A percentile compares a stretch with the other conserved stretches of the same genome.
Conservation (phyloP, 495 filamentous ascomycete genomes). For the Hypoxylon subgilvum region DNA sequence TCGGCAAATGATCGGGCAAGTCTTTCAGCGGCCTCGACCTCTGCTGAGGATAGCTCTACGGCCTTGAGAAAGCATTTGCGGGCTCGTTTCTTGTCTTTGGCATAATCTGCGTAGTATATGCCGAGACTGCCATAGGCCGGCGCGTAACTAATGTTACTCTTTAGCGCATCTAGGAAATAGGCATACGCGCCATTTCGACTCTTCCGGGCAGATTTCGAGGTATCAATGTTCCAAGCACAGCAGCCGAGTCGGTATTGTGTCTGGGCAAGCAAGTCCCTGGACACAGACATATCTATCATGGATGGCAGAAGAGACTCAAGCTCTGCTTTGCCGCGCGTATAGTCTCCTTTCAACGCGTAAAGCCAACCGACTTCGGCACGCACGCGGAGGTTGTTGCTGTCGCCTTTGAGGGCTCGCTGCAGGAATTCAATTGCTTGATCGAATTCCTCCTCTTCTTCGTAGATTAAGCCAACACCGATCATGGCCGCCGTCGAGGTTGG, state of each 20-base stretch:
- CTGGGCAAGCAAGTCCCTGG: slow-evolving; percentile 77
- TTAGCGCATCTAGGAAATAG: slow-evolving; percentile 81
- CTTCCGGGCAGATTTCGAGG: slow-evolving; percentile 72
- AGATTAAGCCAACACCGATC: slow-evolving; percentile 87
- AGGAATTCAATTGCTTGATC: slow-evolving; percentile 78
- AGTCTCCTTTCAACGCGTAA: slow-evolving; percentile 79
- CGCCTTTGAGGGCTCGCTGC: slow-evolving; percentile 70
- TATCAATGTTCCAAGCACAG: slow-evolving; percentile 84
- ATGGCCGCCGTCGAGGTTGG: slow-evolving; percentile 76
- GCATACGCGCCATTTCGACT: slow-evolving; percentile 75
- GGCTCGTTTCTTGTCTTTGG: slow-evolving; percentile 80
- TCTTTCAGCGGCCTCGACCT: slow-evolving; percentile 85
- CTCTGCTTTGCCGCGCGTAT: slow-evolving; percentile 64
- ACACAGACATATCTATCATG: slow-evolving; percentile 40
- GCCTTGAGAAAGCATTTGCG: slow-evolving; percentile 95
- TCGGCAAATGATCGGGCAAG: slow-evolving; percentile 85
- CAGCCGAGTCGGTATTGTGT: slow-evolving; percentile 86
- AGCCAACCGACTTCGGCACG: slow-evolving; percentile 88
- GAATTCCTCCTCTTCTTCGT: slow-evolving; percentile 91
- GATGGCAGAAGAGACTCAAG: slow-evolving; percentile 70
- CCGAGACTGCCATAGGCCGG: slow-evolving; percentile 93
- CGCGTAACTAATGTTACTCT: slow-evolving; percentile 86
- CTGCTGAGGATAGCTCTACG: slow-evolving; percentile 87
- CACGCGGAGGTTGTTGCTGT: slow-evolving; percentile 74
- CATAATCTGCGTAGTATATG: slow-evolving; percentile 93